Evolutionary conservation across 192 early-diverging fungal genomes (phyloP).

Genomic region (Glomus cerebriforme): DNA sequence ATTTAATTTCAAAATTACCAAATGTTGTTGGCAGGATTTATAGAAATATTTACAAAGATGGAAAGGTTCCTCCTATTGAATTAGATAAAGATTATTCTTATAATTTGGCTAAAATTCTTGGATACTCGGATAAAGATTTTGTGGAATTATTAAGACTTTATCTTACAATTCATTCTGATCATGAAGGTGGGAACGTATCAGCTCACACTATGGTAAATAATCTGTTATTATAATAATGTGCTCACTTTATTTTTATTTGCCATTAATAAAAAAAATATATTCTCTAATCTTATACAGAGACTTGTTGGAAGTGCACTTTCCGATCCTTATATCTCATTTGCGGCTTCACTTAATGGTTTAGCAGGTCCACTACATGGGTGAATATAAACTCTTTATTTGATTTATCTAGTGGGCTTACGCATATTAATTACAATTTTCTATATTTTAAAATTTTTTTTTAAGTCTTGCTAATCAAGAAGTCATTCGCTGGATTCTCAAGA

Average conservation of each 20-base stretch:
- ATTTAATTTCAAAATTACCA: constrained; percentile 98
- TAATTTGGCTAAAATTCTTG: constrained; percentile 93
- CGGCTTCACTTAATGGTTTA: constrained; percentile 95
- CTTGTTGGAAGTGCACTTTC: constrained; percentile 96
- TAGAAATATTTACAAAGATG: constrained; percentile 98
- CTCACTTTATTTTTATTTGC: constrained; percentile 5
- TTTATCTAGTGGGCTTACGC: background rate
- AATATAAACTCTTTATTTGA: background rate
- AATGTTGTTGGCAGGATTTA: constrained; percentile 97
- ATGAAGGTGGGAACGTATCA: constrained; percentile 99
- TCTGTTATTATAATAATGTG: background rate
- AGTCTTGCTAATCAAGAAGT: constrained; percentile 99
- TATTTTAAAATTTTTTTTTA: background rate
- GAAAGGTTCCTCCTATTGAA: constrained; percentile 87
- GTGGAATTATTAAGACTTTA: constrained; percentile 98
- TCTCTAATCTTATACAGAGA: constrained; percentile 32
- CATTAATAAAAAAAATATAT: background rate
- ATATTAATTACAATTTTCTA: background rate
- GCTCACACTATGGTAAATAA: constrained; percentile 80
- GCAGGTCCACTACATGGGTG: constrained; percentile 97
- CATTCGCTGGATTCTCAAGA: constrained; percentile 93
- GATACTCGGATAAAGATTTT: constrained; percentile 87
- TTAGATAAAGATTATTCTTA: constrained; percentile 89
- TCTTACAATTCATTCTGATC: constrained; percentile 99
- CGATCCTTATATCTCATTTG: constrained; percentile 97